phyloP scores from a whole-genome alignment of 129 eudicot species.

The Helianthus tuberosus region DNA sequence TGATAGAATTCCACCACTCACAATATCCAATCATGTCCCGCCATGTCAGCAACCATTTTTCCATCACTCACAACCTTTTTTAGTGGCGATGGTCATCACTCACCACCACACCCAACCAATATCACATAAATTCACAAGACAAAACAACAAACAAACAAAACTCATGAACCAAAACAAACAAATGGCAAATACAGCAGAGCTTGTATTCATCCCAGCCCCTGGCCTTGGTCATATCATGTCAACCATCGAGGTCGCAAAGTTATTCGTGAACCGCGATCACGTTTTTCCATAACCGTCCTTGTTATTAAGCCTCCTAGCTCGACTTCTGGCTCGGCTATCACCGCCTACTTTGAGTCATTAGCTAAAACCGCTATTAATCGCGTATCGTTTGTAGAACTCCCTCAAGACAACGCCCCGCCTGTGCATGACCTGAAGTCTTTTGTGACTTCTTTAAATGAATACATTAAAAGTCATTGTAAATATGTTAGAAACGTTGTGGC shows the following conservation, averaged over 20 bases:
- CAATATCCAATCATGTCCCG: no score
- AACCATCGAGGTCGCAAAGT: constrained; percentile 43
- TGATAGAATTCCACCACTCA: no score
- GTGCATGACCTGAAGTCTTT: neutral
- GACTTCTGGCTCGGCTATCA: neutral
- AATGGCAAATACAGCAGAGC: constrained; percentile 30
- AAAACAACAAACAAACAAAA: neutral
- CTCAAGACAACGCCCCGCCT: constrained; percentile 22
- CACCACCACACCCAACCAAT: no score
- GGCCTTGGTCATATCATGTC: constrained; percentile 46
- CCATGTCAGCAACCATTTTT: no score
- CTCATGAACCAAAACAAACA: constrained; percentile 1
- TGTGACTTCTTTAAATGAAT: neutral
- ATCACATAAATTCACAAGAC: neutral
- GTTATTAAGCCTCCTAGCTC: constrained; percentile 3
- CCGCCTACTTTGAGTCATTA: neutral
- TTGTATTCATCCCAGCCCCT: constrained; percentile 44
- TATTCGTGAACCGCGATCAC: constrained; percentile 31
- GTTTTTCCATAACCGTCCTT: constrained; percentile 27
- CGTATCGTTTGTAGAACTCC: constrained; percentile 30
- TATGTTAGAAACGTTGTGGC: constrained; percentile 28
- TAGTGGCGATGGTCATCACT: no score
- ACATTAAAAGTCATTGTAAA: constrained; percentile 27
- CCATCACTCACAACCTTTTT: no score
- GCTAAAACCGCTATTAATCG: neutral